Evolutionary conservation across 1,284 basidiomycete species (phyloP).

Genomic region (Ustilago shanxiensis): DNA sequence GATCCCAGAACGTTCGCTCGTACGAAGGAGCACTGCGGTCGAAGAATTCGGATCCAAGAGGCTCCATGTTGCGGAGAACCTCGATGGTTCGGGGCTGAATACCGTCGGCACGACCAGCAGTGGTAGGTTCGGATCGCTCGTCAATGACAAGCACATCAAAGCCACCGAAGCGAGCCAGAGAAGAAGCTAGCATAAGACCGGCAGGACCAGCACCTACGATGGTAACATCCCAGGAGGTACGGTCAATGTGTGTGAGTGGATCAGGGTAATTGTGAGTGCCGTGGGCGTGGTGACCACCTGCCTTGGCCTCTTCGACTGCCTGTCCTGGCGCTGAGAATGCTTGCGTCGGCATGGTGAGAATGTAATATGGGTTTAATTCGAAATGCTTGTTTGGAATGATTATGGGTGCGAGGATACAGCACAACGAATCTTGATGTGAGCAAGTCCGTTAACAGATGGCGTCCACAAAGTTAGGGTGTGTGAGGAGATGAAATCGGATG

Average conservation of each 20-base stretch:
- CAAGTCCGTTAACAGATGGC: background rate
- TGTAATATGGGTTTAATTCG: background rate
- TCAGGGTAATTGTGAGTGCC: slow-evolving; percentile 63
- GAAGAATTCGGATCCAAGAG: slow-evolving; percentile 66
- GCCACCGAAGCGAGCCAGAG: slow-evolving; percentile 64
- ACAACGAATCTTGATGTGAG: background rate
- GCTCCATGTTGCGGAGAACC: slow-evolving; percentile 74
- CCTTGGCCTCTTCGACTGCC: slow-evolving; percentile 54
- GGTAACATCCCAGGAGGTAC: slow-evolving; percentile 60
- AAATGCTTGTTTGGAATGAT: background rate
- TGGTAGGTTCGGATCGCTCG: slow-evolving; percentile 70
- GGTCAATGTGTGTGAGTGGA: slow-evolving; percentile 56
- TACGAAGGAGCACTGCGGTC: slow-evolving; percentile 66
- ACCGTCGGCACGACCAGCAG: slow-evolving; percentile 71
- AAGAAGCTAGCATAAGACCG: slow-evolving; percentile 65
- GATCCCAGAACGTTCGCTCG: slow-evolving; percentile 71
- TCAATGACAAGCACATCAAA: slow-evolving; percentile 66
- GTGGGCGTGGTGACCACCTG: slow-evolving; percentile 57
- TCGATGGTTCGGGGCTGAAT: slow-evolving; percentile 75
- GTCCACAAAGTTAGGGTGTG: background rate
- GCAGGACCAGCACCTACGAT: slow-evolving; percentile 67
- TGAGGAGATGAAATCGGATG: background rate
- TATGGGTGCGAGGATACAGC: background rate
- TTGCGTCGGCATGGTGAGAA: slow-evolving; percentile 33
- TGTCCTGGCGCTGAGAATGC: slow-evolving; percentile 47